These are phyloP conservation scores for Corylus americana DNA, from an alignment of 306 rosid genomes.

Conservation along the genomic window DNA sequence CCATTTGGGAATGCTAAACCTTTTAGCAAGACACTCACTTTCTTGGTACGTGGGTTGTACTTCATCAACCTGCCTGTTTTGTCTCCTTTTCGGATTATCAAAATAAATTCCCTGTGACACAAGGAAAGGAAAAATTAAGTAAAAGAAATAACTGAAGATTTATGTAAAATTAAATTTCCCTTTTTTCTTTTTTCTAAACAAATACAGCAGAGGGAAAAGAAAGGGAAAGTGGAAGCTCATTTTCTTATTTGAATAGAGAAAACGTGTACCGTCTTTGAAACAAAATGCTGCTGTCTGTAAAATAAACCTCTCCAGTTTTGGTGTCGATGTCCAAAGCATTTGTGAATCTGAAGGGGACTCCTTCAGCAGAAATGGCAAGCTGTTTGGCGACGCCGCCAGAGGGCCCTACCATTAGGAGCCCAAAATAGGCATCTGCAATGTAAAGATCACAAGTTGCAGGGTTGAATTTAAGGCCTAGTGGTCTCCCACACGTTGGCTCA, in stretches of 20 bases:
- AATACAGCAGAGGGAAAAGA: no score
- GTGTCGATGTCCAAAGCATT: conserved; percentile 56
- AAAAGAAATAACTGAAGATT: no score
- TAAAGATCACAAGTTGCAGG: conserved; percentile 32
- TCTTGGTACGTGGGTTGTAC: conserved; percentile 43
- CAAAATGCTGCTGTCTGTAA: conserved; percentile 57
- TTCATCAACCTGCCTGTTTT: conserved; percentile 55
- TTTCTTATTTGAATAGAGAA: no score
- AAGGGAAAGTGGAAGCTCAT: no score
- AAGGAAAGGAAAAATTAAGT: not conserved
- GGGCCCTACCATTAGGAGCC: conserved; percentile 40
- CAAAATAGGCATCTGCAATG: conserved; percentile 61
- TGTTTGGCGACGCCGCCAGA: conserved; percentile 45
- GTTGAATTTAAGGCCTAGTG: conserved; percentile 22
- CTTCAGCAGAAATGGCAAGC: conserved; percentile 43
- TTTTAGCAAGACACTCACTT: conserved; percentile 38
- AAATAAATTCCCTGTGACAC: conserved; percentile 31
- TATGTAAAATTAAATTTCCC: no score
- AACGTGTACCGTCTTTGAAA: conserved; percentile 53
- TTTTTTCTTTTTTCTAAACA: no score
- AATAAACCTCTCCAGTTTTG: conserved; percentile 48
- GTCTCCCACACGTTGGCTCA: conserved; percentile 50
- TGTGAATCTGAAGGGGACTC: conserved; percentile 43
- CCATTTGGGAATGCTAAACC: conserved; percentile 63
- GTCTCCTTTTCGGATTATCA: conserved; percentile 42